A percentile compares a stretch with the other conserved stretches of the same genome.
These are phyloP conservation scores for Paralagenidium karlingii DNA, from an alignment of 352 stramenopile species.

Conservation along the genomic window DNA sequence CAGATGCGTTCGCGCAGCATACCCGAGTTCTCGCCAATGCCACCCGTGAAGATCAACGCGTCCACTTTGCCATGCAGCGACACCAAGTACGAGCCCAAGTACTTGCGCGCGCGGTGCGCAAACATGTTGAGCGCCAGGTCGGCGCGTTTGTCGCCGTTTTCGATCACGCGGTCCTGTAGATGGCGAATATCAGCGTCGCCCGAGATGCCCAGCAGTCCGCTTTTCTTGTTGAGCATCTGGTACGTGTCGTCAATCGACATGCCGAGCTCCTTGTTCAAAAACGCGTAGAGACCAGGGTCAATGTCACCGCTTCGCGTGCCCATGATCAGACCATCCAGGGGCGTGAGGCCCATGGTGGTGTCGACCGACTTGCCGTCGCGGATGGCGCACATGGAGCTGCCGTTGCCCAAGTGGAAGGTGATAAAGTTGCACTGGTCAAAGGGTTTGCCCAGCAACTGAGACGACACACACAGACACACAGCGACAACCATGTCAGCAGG, in stretches of 20 bases:
- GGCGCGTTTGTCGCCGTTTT: conserved; percentile 24
- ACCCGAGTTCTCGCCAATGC: conserved; percentile 77
- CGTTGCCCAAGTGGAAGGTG: conserved; percentile 83
- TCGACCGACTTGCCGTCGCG: conserved; percentile 66
- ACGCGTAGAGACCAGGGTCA: conserved; percentile 73
- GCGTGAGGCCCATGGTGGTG: conserved; percentile 86
- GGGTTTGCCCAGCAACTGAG: conserved; percentile 33
- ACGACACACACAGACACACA: too few relatives aligned
- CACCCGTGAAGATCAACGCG: conserved; percentile 83
- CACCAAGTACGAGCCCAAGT: conserved; percentile 72
- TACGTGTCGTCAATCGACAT: conserved; percentile 72
- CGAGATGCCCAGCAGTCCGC: conserved; percentile 66
- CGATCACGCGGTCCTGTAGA: conserved; percentile 49
- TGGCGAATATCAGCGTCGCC: conserved; percentile 75
- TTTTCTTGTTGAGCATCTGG: conserved; percentile 85
- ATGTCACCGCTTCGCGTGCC: conserved; percentile 79
- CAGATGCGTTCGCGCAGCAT: conserved; percentile 69
- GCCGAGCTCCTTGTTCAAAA: conserved; percentile 44
- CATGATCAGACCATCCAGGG: conserved; percentile 83
- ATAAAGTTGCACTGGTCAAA: conserved; percentile 56
- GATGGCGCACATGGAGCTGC: conserved; percentile 73
- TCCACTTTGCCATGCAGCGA: conserved; percentile 56
- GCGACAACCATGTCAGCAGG: too few relatives aligned
- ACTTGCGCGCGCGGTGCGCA: conserved; percentile 77
- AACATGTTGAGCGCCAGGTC: conserved; percentile 75